A percentile compares a stretch with the other conserved stretches of the same genome.
phyloP scores from a whole-genome alignment of 148 eudicot species.

The Cornus suecica region DNA sequence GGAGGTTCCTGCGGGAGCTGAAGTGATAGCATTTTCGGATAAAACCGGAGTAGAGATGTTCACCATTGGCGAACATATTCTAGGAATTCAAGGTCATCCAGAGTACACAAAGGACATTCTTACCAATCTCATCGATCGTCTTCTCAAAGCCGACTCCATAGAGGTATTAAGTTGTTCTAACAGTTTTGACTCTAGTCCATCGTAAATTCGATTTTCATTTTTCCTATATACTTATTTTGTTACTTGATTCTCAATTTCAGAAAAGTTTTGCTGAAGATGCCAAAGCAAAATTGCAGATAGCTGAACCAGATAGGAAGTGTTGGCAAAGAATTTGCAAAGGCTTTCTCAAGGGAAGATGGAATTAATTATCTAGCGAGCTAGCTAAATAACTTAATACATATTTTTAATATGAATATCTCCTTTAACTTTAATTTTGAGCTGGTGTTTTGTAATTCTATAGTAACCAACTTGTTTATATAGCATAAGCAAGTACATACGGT shows the following conservation, averaged over 20 bases:
- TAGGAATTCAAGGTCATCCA: constrained; percentile 70
- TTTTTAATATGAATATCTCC: too few species aligned
- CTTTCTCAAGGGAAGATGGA: constrained; percentile 43
- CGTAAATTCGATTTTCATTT: neutral
- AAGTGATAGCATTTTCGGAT: constrained; percentile 47
- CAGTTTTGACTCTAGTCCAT: neutral
- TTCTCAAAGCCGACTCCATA: constrained; percentile 26
- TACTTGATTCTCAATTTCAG: constrained; percentile 22
- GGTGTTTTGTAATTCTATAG: too few species aligned
- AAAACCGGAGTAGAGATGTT: constrained; percentile 69
- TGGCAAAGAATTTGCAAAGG: constrained; percentile 52
- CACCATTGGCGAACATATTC: constrained; percentile 43
- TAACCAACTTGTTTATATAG: too few species aligned
- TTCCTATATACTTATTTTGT: neutral
- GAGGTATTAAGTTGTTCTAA: constrained; percentile 21
- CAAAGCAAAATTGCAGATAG: constrained; percentile 24
- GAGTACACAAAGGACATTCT: constrained; percentile 61
- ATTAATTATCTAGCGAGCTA: too few species aligned
- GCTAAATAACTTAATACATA: too few species aligned
- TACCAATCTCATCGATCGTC: constrained; percentile 39
- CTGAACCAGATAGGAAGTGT: constrained; percentile 45
- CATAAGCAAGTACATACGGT: too few species aligned
- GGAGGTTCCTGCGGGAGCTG: constrained; percentile 52
- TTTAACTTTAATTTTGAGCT: too few species aligned
- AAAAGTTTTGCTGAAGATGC: constrained; percentile 40